Evolutionary conservation across 768 basidiomycete species (phyloP).

Genomic region (Peribolospora kevripleyi): DNA sequence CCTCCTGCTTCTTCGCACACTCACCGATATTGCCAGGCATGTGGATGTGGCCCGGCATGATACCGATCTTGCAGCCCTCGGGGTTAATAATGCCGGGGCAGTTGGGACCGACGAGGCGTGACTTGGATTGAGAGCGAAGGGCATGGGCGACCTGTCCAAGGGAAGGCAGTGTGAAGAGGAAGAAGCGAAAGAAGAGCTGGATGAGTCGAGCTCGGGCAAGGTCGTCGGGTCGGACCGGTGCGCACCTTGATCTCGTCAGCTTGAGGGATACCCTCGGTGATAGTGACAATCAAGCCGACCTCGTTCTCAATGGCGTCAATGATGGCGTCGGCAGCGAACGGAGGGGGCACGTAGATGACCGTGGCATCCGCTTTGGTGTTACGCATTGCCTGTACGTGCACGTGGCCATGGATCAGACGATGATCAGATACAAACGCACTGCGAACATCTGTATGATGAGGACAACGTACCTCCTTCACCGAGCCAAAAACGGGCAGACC

Average conservation of each 20-base stretch:
- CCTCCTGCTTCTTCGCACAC: constrained; percentile 8
- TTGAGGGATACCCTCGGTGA: constrained; percentile 97
- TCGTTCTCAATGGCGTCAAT: constrained; percentile 97
- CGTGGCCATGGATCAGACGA: neutral
- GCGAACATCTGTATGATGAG: neutral
- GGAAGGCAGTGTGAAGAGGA: neutral
- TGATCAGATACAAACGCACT: neutral
- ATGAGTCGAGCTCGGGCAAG: too few relatives aligned
- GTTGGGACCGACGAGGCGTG: constrained; percentile 91
- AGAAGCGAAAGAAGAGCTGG: too few relatives aligned
- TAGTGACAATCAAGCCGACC: constrained; percentile 88
- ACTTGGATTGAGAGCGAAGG: constrained; percentile 75
- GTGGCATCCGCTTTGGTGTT: constrained; percentile 76
- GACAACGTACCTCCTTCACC: constrained; percentile 50
- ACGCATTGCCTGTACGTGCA: constrained; percentile 42
- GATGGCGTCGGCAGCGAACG: constrained; percentile 82
- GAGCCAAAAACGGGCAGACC: constrained; percentile 82
- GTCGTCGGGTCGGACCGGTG: neutral
- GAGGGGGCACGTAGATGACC: constrained; percentile 94
- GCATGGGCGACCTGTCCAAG: constrained; percentile 58
- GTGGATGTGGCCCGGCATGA: constrained; percentile 88
- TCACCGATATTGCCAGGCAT: constrained; percentile 81
- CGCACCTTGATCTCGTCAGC: constrained; percentile 74
- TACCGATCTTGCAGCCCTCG: constrained; percentile 91
- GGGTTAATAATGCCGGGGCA: constrained; percentile 98